Evolutionary conservation across 2,329 filamentous ascomycete genomes (phyloP).

Genomic region (Aspergillus nomiae): DNA sequence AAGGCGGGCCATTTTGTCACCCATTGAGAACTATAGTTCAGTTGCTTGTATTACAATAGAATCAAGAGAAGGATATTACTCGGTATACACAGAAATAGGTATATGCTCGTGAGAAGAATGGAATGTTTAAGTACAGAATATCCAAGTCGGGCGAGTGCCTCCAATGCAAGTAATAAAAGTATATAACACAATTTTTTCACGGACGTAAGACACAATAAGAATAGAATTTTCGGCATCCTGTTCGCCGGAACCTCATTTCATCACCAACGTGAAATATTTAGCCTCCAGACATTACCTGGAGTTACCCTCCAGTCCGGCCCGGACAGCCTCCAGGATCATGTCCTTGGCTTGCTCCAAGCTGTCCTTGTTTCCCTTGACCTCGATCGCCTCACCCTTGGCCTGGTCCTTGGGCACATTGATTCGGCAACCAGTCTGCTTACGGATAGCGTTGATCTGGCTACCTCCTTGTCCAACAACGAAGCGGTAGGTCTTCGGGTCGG

Average conservation of each 20-base stretch:
- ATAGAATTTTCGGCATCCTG: conserved; percentile 6
- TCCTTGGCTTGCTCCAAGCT: conserved; percentile 86
- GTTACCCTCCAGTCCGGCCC: conserved; percentile 38
- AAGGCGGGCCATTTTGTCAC: not conserved
- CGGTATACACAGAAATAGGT: conserved; percentile 6
- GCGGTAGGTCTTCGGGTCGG: conserved; percentile 86
- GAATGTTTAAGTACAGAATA: conserved; percentile 4
- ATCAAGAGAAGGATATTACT: not conserved
- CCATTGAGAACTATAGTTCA: not conserved
- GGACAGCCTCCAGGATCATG: conserved; percentile 81
- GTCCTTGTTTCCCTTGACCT: conserved; percentile 77
- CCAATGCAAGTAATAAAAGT: conserved; percentile 6
- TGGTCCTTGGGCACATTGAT: conserved; percentile 91
- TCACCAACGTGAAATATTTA: not conserved
- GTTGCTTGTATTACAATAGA: not conserved
- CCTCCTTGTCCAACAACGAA: conserved; percentile 88
- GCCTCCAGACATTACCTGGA: conserved; percentile 9
- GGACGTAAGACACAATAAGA: conserved; percentile 13
- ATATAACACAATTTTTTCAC: conserved; percentile 13
- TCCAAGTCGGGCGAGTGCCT: not conserved
- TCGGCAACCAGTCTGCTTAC: conserved; percentile 88
- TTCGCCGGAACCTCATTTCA: not conserved
- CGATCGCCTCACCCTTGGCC: conserved; percentile 75
- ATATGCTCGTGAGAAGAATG: conserved; percentile 7
- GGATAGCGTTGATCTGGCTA: conserved; percentile 88